Evolutionary conservation across 495 filamentous ascomycete species (phyloP), one percentile per base, ranked within the genome.

Genomic region (Xylaria telfairii): DNA sequence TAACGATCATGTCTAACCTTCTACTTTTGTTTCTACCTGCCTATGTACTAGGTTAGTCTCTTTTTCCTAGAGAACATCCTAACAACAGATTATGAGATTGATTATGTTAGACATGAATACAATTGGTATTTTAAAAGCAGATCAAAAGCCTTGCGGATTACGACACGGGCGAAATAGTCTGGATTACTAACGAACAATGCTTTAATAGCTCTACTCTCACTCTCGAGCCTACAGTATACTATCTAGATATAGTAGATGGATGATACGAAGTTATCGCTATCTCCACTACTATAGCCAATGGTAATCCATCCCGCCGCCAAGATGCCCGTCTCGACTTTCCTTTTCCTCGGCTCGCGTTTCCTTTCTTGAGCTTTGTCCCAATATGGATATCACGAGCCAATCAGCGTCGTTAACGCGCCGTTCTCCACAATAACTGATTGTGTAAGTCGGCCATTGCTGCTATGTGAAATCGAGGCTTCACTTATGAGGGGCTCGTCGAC

Each of bases 281-380:
- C 42, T 24, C 12, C 28, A 39, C 21, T 53, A 10, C 24, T 39
- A 1, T 19, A 53, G 21, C 65, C 65, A 56, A 67, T 56, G 32
- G 56, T 17, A 41, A 26, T 30, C 34, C 37, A 41, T 67, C 32
- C 65, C 65, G 65, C 65, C 34, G 21, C 24, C 63, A 41, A 66
- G 32, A 8, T n/a, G 6, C 37, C 26, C 61, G 61, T 44, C 41
- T 64, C 61, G 61, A 44, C 61, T 64, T 64, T 64, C 61, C 61
- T 4, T 37, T 3, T n/a, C 34, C 21, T 42, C 64, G 64, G 49
- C 65, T 67, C 65, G 65, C 47, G 49, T 3, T 56, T 19, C 49
- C 63, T 4, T 13, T 10, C 21, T 12, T 12, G 24, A 24, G 21
- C 30, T 47, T 32, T 51, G 28, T 51, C 44, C 30, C 44, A 3